These are phyloP conservation scores for Aphanomyces cochlioides DNA, from an alignment of 352 stramenopile genomes.

Conservation along the genomic window DNA sequence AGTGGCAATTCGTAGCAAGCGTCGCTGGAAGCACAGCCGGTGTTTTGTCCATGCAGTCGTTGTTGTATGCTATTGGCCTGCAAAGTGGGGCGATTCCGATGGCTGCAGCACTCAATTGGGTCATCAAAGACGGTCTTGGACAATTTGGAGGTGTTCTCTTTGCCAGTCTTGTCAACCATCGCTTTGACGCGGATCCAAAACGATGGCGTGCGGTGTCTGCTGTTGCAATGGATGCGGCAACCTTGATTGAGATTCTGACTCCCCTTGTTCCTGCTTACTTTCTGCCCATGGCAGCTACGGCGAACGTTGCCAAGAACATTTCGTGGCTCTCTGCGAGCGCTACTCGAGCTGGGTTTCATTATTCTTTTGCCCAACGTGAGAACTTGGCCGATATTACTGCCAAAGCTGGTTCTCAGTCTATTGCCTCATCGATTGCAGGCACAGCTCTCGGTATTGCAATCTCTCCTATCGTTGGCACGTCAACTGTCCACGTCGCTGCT, in stretches of 20 bases:
- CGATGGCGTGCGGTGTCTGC: constrained; percentile 90
- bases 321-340: constrained; percentile 92
- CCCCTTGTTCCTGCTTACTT: constrained; percentile 78
- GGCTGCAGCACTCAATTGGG: constrained; percentile 94
- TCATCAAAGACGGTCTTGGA: constrained; percentile 95
- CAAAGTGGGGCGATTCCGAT: constrained; percentile 79
- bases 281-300: constrained; percentile 84
- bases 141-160: constrained; percentile 96
- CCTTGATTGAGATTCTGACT: constrained; percentile 90
- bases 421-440: constrained; percentile 87
- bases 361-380: constrained; percentile 80
- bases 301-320: constrained; percentile 95
- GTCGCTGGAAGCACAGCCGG: constrained; percentile 77
- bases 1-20: constrained; percentile 78
- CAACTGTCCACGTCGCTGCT: constrained; percentile 45
- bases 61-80: constrained; percentile 92
- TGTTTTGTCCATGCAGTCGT: constrained; percentile 92
- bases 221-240: constrained; percentile 86
- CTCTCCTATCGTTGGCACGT: constrained; percentile 53
- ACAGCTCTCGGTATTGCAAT: constrained; percentile 62
- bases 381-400: constrained; percentile 97
- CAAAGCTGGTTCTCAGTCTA: constrained; percentile 92
- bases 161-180: constrained; percentile 85
- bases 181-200: constrained; percentile 94
- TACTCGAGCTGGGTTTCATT: constrained; percentile 92